Evolutionary conservation across 805 yeast species (phyloP), one percentile per base, ranked within the genome.

Genomic region (Priceomyces castillae): DNA sequence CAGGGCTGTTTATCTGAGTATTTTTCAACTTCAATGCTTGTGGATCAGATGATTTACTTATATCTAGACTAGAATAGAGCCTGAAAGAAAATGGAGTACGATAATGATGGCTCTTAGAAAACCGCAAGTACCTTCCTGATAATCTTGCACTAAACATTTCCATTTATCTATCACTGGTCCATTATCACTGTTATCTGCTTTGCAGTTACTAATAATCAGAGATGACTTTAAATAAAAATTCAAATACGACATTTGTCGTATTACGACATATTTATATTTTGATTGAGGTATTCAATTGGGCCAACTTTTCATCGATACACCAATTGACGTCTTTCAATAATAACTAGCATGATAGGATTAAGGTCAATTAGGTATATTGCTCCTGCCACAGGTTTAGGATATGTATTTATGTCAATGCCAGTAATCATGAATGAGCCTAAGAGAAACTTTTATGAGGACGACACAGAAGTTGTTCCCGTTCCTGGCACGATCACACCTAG

Each of bases 401-500:
- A 18, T n/a, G n/a, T 34, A 12, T 35, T 35, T 16, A 18, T 17
- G 3, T 26, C 40, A n/a, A n/a, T 15, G 4, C 35, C 23, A 12
- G 31, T 37, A n/a, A 45, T 48, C 14, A 20, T 31, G 35, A 54
- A 55, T 40, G 59, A 55, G 22, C 22, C 48, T 39, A 69, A 58
- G 45, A 64, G 80, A 37, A 61, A 52, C 14, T 78, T 78, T 51
- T 78, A 78, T 50, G 79, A 73, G 47, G 78, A 78, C 52, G 81
- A 77, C 41, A 57, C 59, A 20, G 52, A 62, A 7, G 67, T 71
- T 15, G 67, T 66, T 2, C 78, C 80, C 2, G 57, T 75, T 15
- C 81, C 82, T 22, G 82, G 82, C 2, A 74, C 80, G 0, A 59
- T 67, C 1, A 61, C 65, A 6, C 69, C 78, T 19, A 74, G 77